These are phyloP conservation scores for Durio zibethinus DNA, from an alignment of 345 rosid species.

Conservation along the genomic window DNA sequence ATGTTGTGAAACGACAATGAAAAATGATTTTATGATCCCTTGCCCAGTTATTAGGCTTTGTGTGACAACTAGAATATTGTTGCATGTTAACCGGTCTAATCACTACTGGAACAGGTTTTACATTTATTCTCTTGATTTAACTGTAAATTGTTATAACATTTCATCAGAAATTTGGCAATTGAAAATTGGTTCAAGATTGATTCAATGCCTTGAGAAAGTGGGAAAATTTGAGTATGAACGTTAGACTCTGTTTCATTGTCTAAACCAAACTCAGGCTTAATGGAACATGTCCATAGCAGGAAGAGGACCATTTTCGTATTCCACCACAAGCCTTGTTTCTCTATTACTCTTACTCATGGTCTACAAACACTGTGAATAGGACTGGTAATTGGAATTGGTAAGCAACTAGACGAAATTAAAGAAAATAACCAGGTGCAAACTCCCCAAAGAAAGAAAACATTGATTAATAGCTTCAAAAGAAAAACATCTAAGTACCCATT, in stretches of 20 bases:
- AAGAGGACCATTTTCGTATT: not conserved
- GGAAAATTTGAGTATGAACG: not conserved
- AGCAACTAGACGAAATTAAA: not conserved
- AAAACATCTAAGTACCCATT: not conserved
- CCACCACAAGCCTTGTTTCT: not conserved
- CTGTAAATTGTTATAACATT: not conserved
- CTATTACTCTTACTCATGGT: not conserved
- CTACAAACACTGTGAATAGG: not conserved
- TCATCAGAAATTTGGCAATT: not conserved
- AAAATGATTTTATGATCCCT: not conserved
- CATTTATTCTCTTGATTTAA: constrained; percentile 23
- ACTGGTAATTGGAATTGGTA: not conserved
- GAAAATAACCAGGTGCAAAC: not conserved
- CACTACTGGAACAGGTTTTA: constrained; percentile 2
- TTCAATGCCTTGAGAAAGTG: not conserved
- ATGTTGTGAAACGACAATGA: not conserved
- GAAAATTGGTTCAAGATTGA: not conserved
- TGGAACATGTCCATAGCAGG: not conserved
- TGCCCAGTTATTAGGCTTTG: not conserved
- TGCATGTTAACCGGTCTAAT: not conserved
- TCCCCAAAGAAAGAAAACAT: not conserved
- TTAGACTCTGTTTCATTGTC: not conserved
- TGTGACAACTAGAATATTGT: no score
- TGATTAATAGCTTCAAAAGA: not conserved
- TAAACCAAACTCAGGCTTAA: not conserved